Percentiles rank a stretch among this genome's conserved stretches.
These are phyloP conservation scores for Penicillium steckii DNA, from an alignment of 495 filamentous ascomycete species.

Conservation along the genomic window DNA sequence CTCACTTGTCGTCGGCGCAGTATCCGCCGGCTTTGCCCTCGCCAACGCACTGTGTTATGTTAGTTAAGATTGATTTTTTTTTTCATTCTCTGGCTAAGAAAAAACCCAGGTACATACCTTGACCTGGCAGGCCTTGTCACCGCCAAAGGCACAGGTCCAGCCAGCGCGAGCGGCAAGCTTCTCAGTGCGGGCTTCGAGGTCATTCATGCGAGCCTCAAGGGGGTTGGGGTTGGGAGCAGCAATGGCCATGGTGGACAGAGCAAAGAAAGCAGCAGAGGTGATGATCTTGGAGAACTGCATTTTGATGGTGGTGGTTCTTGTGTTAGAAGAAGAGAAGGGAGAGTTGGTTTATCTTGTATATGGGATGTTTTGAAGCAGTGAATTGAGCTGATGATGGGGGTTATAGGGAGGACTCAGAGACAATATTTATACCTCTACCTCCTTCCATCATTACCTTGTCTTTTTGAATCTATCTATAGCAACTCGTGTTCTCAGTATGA, in stretches of 20 bases:
- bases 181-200: background rate
- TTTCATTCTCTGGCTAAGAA: no score
- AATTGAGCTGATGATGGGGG: background rate
- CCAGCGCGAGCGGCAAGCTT: background rate
- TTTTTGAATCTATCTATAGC: background rate
- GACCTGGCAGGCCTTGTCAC: background rate
- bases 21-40: background rate
- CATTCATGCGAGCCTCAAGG: background rate
- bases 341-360: background rate
- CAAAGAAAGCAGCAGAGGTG: background rate
- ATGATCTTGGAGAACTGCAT: constrained; percentile 1
- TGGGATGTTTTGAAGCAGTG: background rate
- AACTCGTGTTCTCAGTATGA: background rate
- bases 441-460: background rate
- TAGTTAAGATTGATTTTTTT: background rate
- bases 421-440: constrained; percentile 1
- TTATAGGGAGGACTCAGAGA: background rate
- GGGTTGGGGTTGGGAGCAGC: background rate
- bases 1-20: background rate
- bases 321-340: background rate
- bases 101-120: background rate
- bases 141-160: constrained; percentile 1
- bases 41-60: background rate
- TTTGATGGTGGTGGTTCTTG: background rate
- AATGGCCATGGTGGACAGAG: background rate